Base-by-base conservation (phyloP, 176 grass and related monocot genomes). In the Carex littledalei region DNA sequence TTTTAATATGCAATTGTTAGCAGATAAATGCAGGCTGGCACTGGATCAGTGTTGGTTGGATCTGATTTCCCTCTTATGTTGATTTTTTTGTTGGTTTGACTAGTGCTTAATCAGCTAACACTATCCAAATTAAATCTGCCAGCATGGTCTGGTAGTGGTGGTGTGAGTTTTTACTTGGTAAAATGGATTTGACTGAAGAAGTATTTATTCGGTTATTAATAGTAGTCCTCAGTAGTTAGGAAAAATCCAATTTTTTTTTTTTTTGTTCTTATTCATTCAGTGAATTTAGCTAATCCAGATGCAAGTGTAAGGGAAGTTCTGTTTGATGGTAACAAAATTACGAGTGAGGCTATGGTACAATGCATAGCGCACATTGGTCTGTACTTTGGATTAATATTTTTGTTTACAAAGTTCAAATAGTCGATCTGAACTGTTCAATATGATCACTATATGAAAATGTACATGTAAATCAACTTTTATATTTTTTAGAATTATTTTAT, bases 31-130 rank as follows among this genome's bases (percentile, higher is more conserved):
- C 7, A 4, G 43, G 43, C 45, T 5, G 5, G 71, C 70, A 53
- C n/a, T 75, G n/a, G 21, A 47, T 53, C 6, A 52, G 45, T 24
- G n/a, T 52, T 75, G 39, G 37, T 24, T 74, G 71, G 10, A 22
- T 49, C 71, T 57, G 26, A 78, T 78, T 78, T 56, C 12, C 49
- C 21, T 78, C 15, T 26, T 55, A 22, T 76, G 76, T 34, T 31
- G 17, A 21, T 76, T 63, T 18, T 39, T 26, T 73, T 87, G 57
- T 65, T 81, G 17, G 39, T 55, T 84, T 73, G 20, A 79, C n/a
- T 50, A 50, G 62, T 52, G 26, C 37, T 39, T 78, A 78, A 34
- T 78, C 50, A 34, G 47, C 52, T 13, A 16, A 22, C 52, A 71
- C 3, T 1, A 43, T 78, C 8, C 15, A 17, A 31, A 57, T 78